Conservation (phyloP, 768 basidiomycete genomes). For the Galerina sulciceps region DNA sequence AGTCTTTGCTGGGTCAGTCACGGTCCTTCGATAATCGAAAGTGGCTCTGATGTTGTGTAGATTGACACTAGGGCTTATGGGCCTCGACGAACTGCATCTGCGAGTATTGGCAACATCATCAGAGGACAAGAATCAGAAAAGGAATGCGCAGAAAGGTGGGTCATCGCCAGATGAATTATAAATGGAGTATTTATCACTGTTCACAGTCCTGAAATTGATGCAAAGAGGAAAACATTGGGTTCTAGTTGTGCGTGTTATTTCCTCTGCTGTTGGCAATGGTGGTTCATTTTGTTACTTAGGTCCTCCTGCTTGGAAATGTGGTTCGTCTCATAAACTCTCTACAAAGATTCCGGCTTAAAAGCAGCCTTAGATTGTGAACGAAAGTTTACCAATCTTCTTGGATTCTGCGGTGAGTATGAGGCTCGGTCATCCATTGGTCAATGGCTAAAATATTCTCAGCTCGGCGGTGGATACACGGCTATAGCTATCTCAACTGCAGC, state of each 20-base stretch:
- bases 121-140: slow-evolving; percentile 65
- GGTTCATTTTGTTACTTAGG: slow-evolving; percentile 42
- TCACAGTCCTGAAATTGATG: slow-evolving; percentile 58
- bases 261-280: not conserved
- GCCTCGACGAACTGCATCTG: slow-evolving; percentile 88
- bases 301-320: slow-evolving; percentile 87
- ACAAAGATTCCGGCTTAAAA: not conserved
- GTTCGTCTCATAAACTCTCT: slow-evolving; percentile 43
- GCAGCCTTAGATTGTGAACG: slow-evolving; percentile 67
- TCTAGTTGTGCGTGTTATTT: slow-evolving; percentile 64
- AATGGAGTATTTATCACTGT: not conserved
- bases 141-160: slow-evolving; percentile 72
- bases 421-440: not conserved
- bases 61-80: slow-evolving; percentile 91
- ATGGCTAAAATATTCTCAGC: slow-evolving; percentile 21
- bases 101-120: slow-evolving; percentile 85
- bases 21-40: not conserved
- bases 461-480: slow-evolving; percentile 72
- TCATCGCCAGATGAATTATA: not conserved
- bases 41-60: slow-evolving; percentile 38
- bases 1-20: slow-evolving; percentile 87
- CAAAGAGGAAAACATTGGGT: slow-evolving; percentile 87
- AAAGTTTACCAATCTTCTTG: slow-evolving; percentile 82
- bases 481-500: slow-evolving; percentile 76
- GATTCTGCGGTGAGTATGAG: slow-evolving; percentile 63